Percentiles rank a stretch among this genome's conserved stretches.
Conservation (phyloP, 768 basidiomycete species). For the Collybia nuda region DNA sequence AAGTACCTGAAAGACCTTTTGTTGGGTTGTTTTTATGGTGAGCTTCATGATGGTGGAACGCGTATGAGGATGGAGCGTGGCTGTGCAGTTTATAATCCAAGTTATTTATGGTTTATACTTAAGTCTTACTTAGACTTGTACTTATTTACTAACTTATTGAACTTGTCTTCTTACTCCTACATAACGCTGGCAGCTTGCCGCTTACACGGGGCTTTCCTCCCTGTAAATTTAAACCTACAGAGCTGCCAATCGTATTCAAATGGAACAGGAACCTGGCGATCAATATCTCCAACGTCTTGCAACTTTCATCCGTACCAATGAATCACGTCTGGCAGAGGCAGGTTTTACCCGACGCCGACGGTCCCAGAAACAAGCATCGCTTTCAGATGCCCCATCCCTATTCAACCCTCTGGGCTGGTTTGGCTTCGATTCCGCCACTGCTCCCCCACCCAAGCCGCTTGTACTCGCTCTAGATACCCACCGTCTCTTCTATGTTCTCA, state of each 20-base stretch:
- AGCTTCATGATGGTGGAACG: conserved; percentile 70
- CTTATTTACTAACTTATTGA: too few species aligned
- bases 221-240: conserved; percentile 11
- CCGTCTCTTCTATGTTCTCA: conserved; percentile 85
- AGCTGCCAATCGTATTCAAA: conserved; percentile 16
- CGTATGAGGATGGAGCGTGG: conserved; percentile 12
- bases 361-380: conserved; percentile 24
- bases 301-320: conserved; percentile 70
- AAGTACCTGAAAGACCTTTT: conserved; percentile 82
- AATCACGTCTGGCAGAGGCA: conserved; percentile 69
- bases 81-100: conserved; percentile 13
- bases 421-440: conserved; percentile 27
- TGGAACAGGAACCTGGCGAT: conserved; percentile 64
- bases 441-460: conserved; percentile 52
- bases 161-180: too few species aligned
- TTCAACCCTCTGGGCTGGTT: conserved; percentile 71
- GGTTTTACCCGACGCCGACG: conserved; percentile 52
- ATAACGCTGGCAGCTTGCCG: too few species aligned
- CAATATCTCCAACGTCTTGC: conserved; percentile 72
- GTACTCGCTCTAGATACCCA: conserved; percentile 73
- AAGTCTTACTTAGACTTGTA: too few species aligned
- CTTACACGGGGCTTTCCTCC: conserved; percentile 5
- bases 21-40: conserved; percentile 93
- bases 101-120: too few species aligned
- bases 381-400: conserved; percentile 33